These are phyloP conservation scores for Coemansia aciculifera DNA, from an alignment of 192 early-diverging fungal genomes.

Conservation along the genomic window DNA sequence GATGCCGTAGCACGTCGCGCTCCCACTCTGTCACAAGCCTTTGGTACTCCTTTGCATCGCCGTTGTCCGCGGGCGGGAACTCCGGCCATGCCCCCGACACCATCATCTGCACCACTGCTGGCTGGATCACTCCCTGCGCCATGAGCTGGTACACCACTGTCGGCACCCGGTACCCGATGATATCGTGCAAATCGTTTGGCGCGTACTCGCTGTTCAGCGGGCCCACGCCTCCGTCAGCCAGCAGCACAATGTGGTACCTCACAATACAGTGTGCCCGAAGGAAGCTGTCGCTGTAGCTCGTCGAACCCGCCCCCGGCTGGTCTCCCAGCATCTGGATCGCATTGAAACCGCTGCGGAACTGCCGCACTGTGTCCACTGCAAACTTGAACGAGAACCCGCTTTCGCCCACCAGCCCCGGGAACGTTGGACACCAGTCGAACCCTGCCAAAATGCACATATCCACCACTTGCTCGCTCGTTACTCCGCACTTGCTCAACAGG, in stretches of 20 bases:
- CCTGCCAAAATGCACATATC: slow-evolving; percentile 82
- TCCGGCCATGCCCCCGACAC: slow-evolving; percentile 67
- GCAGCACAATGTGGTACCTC: slow-evolving; percentile 70
- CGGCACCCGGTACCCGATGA: slow-evolving; percentile 78
- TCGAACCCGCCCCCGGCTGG: slow-evolving; percentile 56
- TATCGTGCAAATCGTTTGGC: slow-evolving; percentile 78
- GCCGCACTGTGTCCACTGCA: slow-evolving; percentile 64
- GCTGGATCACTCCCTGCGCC: slow-evolving; percentile 64
- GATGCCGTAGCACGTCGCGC: slow-evolving; percentile 58
- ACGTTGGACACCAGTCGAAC: slow-evolving; percentile 71
- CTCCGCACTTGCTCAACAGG: slow-evolving; percentile 59
- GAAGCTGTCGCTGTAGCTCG: slow-evolving; percentile 70
- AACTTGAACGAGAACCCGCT: slow-evolving; percentile 69
- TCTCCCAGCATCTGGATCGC: slow-evolving; percentile 67
- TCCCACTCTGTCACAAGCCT: slow-evolving; percentile 63
- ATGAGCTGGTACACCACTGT: slow-evolving; percentile 70
- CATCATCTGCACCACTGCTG: slow-evolving; percentile 66
- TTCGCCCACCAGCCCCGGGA: slow-evolving; percentile 63
- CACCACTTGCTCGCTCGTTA: slow-evolving; percentile 70
- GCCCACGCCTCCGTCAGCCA: slow-evolving; percentile 66
- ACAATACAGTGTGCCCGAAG: slow-evolving; percentile 71
- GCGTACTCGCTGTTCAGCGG: slow-evolving; percentile 63
- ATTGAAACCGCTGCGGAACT: slow-evolving; percentile 73
- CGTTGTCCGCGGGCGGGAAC: slow-evolving; percentile 74
- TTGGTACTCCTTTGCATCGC: slow-evolving; percentile 76